Percentiles rank a stretch among this genome's conserved stretches.
phyloP scores from a whole-genome alignment of 768 basidiomycete genomes.

The Porphyrellus cyaneotinctus region DNA sequence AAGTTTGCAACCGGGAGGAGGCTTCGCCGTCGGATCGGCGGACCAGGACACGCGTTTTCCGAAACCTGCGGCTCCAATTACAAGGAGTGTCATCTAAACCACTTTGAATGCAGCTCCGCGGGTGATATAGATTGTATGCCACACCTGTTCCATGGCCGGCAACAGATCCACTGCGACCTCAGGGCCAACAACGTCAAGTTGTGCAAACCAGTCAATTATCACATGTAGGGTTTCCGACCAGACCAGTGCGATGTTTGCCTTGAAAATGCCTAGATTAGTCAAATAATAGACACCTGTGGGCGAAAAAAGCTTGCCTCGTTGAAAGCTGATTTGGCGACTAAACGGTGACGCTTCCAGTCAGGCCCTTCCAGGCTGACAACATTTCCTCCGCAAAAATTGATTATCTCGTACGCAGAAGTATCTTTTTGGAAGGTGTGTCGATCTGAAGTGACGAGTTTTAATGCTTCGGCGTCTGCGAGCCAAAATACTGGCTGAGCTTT shows the following conservation, averaged over 20 bases:
- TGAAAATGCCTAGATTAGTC: constrained; percentile 12
- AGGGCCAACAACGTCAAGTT: constrained; percentile 28
- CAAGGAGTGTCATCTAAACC: constrained; percentile 34
- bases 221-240: constrained; percentile 44
- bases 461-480: constrained; percentile 42
- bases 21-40: constrained; percentile 25
- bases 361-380: constrained; percentile 40
- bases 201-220: constrained; percentile 40
- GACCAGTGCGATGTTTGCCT: constrained; percentile 45
- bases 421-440: constrained; percentile 40
- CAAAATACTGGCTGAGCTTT: constrained; percentile 34
- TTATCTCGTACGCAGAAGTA: constrained; percentile 34
- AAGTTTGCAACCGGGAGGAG: constrained; percentile 30
- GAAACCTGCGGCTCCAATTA: constrained; percentile 41
- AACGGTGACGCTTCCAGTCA: constrained; percentile 47
- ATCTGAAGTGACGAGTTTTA: constrained; percentile 34
- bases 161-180: constrained; percentile 22
- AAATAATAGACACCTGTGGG: neutral
- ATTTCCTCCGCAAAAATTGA: constrained; percentile 47
- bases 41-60: constrained; percentile 35
- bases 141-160: constrained; percentile 13
- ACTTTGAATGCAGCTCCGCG: neutral
- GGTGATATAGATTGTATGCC: neutral
- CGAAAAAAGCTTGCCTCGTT: constrained; percentile 36
- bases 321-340: constrained; percentile 44